phyloP scores from a whole-genome alignment of 805 yeast species.

The Pichia cabralensis region DNA sequence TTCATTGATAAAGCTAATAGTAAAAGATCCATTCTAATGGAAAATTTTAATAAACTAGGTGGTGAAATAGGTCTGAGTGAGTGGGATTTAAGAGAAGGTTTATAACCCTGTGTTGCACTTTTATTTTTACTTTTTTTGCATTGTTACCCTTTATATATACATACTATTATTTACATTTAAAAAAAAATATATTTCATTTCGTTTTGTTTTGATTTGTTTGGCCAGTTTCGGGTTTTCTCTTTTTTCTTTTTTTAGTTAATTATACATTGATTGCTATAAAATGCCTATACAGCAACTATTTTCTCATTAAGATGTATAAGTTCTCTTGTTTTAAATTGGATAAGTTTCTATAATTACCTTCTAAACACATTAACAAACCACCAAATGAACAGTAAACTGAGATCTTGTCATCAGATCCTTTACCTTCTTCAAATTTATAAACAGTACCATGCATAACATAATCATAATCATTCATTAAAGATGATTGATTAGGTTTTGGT shows the following conservation, averaged over 20 bases:
- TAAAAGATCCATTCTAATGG: conserved; percentile 49
- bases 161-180: too few species aligned
- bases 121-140: conserved; percentile 3
- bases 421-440: conserved; percentile 86
- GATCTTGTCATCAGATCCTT: conserved; percentile 52
- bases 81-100: conserved; percentile 53
- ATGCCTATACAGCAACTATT: conserved; percentile 9
- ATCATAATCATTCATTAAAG: conserved; percentile 93
- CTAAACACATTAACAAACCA: conserved; percentile 85
- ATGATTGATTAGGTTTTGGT: conserved; percentile 72
- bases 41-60: conserved; percentile 66
- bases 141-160: background rate
- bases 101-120: conserved; percentile 3
- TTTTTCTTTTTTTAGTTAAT: too few species aligned
- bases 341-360: conserved; percentile 87
- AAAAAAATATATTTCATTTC: too few species aligned
- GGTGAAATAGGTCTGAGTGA: conserved; percentile 72
- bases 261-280: background rate
- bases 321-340: conserved; percentile 89
- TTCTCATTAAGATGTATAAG: conserved; percentile 83
- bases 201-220: too few species aligned
- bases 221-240: too few species aligned
- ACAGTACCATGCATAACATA: conserved; percentile 98
- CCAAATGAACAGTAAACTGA: conserved; percentile 94
- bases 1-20: conserved; percentile 48